Evolutionary conservation across 805 yeast species (phyloP).

Genomic region (Blastobotrys mokoenaii): DNA sequence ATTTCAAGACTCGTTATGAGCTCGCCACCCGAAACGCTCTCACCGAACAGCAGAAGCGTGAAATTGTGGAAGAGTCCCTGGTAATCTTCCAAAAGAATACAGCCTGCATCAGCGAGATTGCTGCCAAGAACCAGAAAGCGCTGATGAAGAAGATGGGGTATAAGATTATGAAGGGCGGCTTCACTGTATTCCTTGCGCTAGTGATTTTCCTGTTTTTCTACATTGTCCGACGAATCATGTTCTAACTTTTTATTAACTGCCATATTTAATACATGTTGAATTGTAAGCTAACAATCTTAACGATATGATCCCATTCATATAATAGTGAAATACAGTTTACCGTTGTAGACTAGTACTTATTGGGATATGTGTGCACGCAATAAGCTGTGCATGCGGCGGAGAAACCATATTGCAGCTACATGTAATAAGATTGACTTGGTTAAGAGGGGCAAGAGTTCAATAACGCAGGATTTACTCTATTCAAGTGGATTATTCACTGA

Average conservation of each 20-base stretch:
- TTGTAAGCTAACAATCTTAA: no score
- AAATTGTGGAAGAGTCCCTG: constrained; percentile 59
- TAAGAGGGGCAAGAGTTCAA: no score
- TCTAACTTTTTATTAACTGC: not conserved
- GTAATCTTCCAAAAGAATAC: constrained; percentile 58
- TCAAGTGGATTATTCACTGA: no score
- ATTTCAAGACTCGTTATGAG: constrained; percentile 71
- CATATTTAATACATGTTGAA: not conserved
- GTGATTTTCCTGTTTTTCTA: not conserved
- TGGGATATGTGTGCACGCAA: no score
- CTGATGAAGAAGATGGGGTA: constrained; percentile 14
- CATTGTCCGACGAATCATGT: not conserved
- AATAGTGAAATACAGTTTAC: no score
- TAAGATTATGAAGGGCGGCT: constrained; percentile 2
- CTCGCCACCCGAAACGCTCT: constrained; percentile 63
- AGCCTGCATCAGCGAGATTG: constrained; percentile 56
- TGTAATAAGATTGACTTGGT: no score
- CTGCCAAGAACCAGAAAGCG: constrained; percentile 46
- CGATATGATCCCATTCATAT: no score
- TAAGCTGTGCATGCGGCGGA: no score
- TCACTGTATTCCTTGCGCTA: not conserved
- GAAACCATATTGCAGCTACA: no score
- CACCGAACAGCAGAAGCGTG: constrained; percentile 61
- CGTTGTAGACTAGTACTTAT: no score
- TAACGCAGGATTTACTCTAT: no score